Base-by-base conservation (phyloP, 2,329 filamentous ascomycete genomes). In the Sphaerulina populicola region DNA sequence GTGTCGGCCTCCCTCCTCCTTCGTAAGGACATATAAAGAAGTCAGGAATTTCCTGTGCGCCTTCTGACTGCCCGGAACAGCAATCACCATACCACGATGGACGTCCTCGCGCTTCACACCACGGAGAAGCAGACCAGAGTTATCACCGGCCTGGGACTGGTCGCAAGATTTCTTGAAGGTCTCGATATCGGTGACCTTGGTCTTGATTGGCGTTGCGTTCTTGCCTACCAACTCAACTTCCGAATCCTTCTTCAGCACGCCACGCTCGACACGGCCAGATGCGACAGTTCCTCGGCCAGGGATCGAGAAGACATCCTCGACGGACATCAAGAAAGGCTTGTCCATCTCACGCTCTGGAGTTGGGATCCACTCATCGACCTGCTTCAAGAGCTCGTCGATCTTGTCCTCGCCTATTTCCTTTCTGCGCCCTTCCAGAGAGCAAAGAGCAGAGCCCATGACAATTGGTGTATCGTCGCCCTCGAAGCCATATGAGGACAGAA, bases 131-230 rank as follows among this genome's bases (percentile, higher is more conserved):
- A 98, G 86, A 68, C 93, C 93, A 23, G 93, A 96, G 83, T 97
- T 98, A 75, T 98, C 93, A 72, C 93, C 93, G 56, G 93, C 93
- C 65, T 87, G 82, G 53, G 91, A 94, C 75, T 95, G 88, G 53
- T 96, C 90, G 73, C 93, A 97, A 44, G 89, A 94, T 82, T 98
- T 98, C 81, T 97, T 96, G 81, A 98, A 98, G 60, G 91, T 98
- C 79, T 98, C 93, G 63, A 98, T 97, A 68, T 98, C 94, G 67
- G 93, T 98, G 60, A 98, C 91, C 80, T 96, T 97, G 72, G 93
- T 97, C 83, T 94, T 96, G 78, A 97, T 87, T 61, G 88, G 75
- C 41, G 82, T 79, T 51, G 74, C 72, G 62, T 84, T 82, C 77
- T 93, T 94, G 69, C 93, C 93, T 56, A 98, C 80, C 59, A 98